phyloP scores from a whole-genome alignment of 2,329 filamentous ascomycete species.

The Phialophora tarda region DNA sequence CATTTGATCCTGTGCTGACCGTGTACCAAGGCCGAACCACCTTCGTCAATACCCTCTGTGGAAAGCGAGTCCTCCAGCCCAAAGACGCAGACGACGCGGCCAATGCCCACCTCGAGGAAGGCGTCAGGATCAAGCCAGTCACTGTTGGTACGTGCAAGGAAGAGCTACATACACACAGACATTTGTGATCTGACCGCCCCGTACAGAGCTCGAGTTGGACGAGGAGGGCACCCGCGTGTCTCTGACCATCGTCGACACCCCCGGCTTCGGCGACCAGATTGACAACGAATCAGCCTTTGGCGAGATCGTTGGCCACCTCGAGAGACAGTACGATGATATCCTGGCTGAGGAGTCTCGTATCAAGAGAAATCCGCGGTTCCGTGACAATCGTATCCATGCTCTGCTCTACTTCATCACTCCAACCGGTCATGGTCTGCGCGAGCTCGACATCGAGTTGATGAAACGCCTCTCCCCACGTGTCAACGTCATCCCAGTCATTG shows the following conservation, averaged over 20 bases:
- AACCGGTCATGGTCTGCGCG: constrained; percentile 94
- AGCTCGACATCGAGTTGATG: constrained; percentile 99
- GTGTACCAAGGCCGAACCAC: constrained; percentile 81
- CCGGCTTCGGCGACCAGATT: constrained; percentile 97
- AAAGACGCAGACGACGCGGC: constrained; percentile 92
- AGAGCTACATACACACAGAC: constrained; percentile 8
- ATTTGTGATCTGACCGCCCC: constrained; percentile 39
- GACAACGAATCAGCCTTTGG: constrained; percentile 99
- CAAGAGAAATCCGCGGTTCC: constrained; percentile 99
- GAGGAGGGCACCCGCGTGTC: constrained; percentile 98
- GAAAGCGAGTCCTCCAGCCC: constrained; percentile 85
- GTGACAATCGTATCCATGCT: constrained; percentile 97
- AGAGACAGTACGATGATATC: constrained; percentile 99
- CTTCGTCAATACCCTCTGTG: constrained; percentile 99
- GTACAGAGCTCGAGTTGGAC: constrained; percentile 85
- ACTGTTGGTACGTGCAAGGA: constrained; percentile 77
- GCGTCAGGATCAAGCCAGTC: constrained; percentile 97
- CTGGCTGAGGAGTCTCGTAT: constrained; percentile 98
- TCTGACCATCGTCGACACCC: constrained; percentile 96
- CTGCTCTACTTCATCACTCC: constrained; percentile 99
- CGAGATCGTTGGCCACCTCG: constrained; percentile 97
- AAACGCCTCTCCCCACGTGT: constrained; percentile 97
- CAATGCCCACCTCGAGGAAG: constrained; percentile 90
- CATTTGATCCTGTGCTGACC: constrained; percentile 16
- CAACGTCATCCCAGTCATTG: constrained; percentile 98